A percentile compares a stretch with the other conserved stretches of the same genome.
Conservation (phyloP, 1,284 basidiomycete genomes). For the Bondarzewia mesenterica region DNA sequence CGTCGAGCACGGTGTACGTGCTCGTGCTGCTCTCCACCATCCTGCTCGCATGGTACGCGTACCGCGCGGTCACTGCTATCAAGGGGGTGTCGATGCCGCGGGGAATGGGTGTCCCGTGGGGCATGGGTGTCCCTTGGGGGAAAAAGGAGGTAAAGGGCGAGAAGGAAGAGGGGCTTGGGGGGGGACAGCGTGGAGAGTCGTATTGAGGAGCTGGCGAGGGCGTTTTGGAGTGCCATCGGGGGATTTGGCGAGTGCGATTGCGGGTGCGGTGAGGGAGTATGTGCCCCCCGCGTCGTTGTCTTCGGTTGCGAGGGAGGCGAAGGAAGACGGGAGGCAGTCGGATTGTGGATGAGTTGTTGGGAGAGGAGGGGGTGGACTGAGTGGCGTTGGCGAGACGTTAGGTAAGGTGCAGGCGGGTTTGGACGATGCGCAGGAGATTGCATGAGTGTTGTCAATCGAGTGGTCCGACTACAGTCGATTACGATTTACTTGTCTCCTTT, state of each 20-base stretch:
- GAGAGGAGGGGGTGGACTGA: slow-evolving; percentile 14
- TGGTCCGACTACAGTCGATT: no score
- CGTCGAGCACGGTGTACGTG: slow-evolving; percentile 43
- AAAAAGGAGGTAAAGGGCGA: slow-evolving; percentile 5
- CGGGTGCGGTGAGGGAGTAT: slow-evolving; percentile 43
- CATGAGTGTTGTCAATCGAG: no score
- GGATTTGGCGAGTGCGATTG: slow-evolving; percentile 56
- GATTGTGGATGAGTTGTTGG: slow-evolving; percentile 32
- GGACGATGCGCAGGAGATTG: not conserved
- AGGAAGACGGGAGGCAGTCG: slow-evolving; percentile 28
- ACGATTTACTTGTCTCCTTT: no score
- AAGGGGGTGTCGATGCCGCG: not conserved
- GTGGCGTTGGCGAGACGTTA: slow-evolving; percentile 13
- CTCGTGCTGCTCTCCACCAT: slow-evolving; percentile 35
- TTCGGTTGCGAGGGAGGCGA: slow-evolving; percentile 32
- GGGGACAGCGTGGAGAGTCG: slow-evolving; percentile 35
- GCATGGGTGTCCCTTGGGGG: slow-evolving; percentile 2
- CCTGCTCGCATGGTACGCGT: slow-evolving; percentile 39
- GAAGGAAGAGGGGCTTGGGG: not conserved
- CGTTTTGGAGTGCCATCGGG: slow-evolving; percentile 51
- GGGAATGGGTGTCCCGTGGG: not conserved
- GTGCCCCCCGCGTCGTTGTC: slow-evolving; percentile 52
- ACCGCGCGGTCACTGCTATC: slow-evolving; percentile 24
- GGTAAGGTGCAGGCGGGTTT: not conserved
- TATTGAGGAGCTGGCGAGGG: slow-evolving; percentile 50